phyloP scores from a whole-genome alignment of 2,329 filamentous ascomycete genomes.

The Nigrograna mackinnonii region DNA sequence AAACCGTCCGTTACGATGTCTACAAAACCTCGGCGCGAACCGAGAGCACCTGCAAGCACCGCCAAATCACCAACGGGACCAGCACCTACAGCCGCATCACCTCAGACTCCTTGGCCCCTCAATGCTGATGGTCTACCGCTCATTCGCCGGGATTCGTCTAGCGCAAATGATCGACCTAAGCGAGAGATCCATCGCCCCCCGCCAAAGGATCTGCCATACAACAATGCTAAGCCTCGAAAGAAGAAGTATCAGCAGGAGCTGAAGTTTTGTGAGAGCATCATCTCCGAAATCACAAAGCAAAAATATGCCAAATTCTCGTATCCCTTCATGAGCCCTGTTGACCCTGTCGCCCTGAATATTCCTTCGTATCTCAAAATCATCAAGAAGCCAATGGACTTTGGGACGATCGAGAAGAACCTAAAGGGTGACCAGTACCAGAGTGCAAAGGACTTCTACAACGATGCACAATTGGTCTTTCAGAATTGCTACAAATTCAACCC shows the following conservation, averaged over 20 bases:
- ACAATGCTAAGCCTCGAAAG: conserved; percentile 79
- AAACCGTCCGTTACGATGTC: conserved; percentile 34
- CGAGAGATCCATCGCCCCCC: conserved; percentile 92
- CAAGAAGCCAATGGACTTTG: conserved; percentile 95
- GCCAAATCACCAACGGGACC: conserved; percentile 49
- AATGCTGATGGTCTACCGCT: conserved; percentile 77
- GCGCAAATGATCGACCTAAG: conserved; percentile 81
- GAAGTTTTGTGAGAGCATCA: conserved; percentile 82
- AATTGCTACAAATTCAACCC: conserved; percentile 95
- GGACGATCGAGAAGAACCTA: conserved; percentile 79
- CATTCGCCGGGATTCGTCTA: conserved; percentile 83
- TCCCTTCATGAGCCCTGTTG: conserved; percentile 82
- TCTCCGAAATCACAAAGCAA: conserved; percentile 75
- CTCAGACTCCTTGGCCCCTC: conserved; percentile 69
- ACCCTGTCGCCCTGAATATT: conserved; percentile 91
- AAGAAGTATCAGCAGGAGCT: conserved; percentile 89
- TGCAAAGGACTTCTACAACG: conserved; percentile 82
- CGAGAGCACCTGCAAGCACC: conserved; percentile 44
- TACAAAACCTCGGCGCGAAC: conserved; percentile 52
- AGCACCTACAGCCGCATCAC: conserved; percentile 43
- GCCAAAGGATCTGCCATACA: conserved; percentile 88
- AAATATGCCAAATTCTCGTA: conserved; percentile 71
- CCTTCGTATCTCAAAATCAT: conserved; percentile 91
- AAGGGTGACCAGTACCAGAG: conserved; percentile 77
- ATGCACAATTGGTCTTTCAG: conserved; percentile 79